Conservation (phyloP, 1,284 basidiomycete genomes). For the Tranzscheliella williamsii region DNA sequence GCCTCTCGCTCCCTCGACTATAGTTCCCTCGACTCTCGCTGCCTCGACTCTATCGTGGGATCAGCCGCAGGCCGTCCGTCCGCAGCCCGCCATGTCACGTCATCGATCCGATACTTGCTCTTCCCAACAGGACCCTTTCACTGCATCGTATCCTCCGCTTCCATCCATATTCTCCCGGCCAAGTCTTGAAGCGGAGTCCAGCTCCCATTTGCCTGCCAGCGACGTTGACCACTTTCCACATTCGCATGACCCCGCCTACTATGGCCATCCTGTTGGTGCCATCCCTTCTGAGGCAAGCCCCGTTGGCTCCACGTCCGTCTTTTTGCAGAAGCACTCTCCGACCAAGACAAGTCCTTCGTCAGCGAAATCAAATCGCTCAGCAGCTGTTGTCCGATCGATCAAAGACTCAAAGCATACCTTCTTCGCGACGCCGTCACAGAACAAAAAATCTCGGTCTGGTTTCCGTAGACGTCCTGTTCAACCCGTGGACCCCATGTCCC, state of each 20-base stretch:
- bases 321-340: constrained; percentile 33
- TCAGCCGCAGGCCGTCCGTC: not conserved
- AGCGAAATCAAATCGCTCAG: too few relatives aligned
- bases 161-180: not conserved
- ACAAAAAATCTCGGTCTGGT: too few relatives aligned
- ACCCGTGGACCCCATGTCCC: constrained; percentile 32
- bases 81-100: not conserved
- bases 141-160: not conserved
- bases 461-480: too few relatives aligned
- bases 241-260: constrained; percentile 23
- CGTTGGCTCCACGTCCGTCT: constrained; percentile 10
- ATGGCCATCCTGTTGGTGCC: constrained; percentile 24
- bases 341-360: too few relatives aligned
- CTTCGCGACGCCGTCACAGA: too few relatives aligned
- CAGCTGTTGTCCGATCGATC: too few relatives aligned
- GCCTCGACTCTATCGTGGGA: not conserved
- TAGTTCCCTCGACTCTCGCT: not conserved
- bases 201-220: not conserved
- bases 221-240: constrained; percentile 9
- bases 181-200: not conserved
- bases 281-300: too few relatives aligned
- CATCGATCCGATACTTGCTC: not conserved
- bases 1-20: not conserved
- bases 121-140: not conserved
- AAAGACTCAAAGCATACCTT: too few relatives aligned